Conservation (phyloP, 129 eudicot species). For the Flaveria bidentis region DNA sequence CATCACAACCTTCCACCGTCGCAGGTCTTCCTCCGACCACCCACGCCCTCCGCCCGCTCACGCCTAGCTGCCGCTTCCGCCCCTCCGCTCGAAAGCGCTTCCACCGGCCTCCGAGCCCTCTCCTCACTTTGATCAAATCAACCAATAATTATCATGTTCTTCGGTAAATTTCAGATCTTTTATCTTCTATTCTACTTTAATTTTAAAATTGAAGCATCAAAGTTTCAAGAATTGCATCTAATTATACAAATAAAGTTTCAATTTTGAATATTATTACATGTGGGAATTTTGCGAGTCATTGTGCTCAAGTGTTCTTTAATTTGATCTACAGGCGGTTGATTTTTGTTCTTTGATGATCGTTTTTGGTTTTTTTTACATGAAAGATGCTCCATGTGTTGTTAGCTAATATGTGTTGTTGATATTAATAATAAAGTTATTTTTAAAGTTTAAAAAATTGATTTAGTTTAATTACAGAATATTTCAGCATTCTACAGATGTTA, state of each 20-base stretch:
- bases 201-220: constrained; percentile 1
- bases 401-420: constrained; percentile 9
- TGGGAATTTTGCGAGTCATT: constrained; percentile 28
- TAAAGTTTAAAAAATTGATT: too few species aligned
- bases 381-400: too few species aligned
- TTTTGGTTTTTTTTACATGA: neutral
- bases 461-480: too few species aligned
- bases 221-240: neutral
- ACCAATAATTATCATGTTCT: too few species aligned
- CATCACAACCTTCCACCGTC: too few species aligned
- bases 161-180: neutral
- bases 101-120: too few species aligned
- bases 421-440: too few species aligned
- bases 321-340: constrained; percentile 21
- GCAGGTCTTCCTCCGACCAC: too few species aligned
- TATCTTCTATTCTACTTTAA: constrained; percentile 15
- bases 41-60: too few species aligned
- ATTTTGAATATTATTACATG: neutral
- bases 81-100: too few species aligned
- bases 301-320: constrained; percentile 21
- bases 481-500: too few species aligned
- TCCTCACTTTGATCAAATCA: neutral
- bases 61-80: too few species aligned
- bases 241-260: constrained; percentile 9
- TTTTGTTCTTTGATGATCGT: constrained; percentile 26